Evolutionary conservation across 768 basidiomycete genomes (phyloP), one percentile per base, ranked within the genome.

Genomic region (Suillus sp.): DNA sequence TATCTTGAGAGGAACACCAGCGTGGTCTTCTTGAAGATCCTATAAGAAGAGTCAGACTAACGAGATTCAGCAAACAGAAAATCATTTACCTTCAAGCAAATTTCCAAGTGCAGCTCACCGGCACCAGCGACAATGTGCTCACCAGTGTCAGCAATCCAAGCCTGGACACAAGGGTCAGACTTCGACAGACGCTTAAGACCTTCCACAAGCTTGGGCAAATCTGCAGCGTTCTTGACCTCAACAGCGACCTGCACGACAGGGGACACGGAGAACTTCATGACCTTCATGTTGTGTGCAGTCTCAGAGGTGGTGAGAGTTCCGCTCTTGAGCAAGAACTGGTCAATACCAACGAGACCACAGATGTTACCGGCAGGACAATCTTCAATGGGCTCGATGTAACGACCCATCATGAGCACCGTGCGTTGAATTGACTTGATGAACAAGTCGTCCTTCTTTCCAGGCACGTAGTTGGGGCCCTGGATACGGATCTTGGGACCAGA

Each of bases 191-290:
- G 97, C 84, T 99, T 99, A 71, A 99, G 92, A 83, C 97, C 97
- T 86, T 99, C 97, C 66, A 99, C 97, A 68, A 99, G 92, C 83
- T 99, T 99, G 74, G 97, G 97, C 54, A 99, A 86, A 86, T 99
- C 97, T 64, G 93, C 87, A 63, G 97, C 95, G 78, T 99, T 99
- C 90, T 99, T 99, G 80, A 99, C 97, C 80, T 99, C 97, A 71
- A 99, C 97, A 68, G 97, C 94, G 74, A 99, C 95, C 77, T 89
- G 97, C 51, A 99, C 97, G 84, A 99, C 97, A 70, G 97, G 97
- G 35, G 97, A 99, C 62, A 99, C 97, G 78, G 96, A 99, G 87
- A 98, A 98, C 82, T 92, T 94, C 97, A 99, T 99, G 79, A 99
- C 95, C 83, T 84, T 94, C 95, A 99, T 97, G 86, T 99, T 99